Conservation (phyloP, 2,329 filamentous ascomycete species). For the Xylaria sp. region DNA sequence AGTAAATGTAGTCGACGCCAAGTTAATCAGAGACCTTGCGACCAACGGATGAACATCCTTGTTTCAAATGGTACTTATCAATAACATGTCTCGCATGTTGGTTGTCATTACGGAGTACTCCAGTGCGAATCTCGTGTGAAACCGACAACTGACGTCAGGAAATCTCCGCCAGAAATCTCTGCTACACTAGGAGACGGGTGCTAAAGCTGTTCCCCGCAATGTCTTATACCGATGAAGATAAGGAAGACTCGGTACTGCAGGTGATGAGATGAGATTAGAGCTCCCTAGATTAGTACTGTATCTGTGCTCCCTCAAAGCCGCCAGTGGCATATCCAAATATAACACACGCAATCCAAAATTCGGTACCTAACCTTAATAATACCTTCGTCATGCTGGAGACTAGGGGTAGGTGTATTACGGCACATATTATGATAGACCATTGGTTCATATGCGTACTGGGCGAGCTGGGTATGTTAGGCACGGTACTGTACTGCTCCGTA, state of each 20-base stretch:
- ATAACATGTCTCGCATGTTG: conserved; percentile 4
- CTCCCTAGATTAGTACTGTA: conserved; percentile 26
- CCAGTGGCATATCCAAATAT: background rate
- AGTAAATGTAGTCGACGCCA: conserved; percentile 1
- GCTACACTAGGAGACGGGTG: conserved; percentile 11
- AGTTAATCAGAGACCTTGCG: conserved; percentile 11
- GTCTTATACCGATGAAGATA: conserved; percentile 26
- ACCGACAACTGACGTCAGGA: conserved; percentile 28
- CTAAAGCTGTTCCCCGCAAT: conserved; percentile 27
- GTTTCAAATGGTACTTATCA: background rate
- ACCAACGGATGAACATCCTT: conserved; percentile 20
- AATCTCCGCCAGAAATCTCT: conserved; percentile 16
- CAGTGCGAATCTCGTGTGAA: background rate
- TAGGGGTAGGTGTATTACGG: background rate
- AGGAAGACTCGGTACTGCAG: conserved; percentile 16
- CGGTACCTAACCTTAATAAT: conserved; percentile 4
- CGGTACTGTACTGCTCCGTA: background rate
- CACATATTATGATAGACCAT: background rate
- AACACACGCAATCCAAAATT: no score
- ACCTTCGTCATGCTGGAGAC: conserved; percentile 3
- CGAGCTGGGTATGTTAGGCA: no score
- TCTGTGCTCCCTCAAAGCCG: conserved; percentile 8
- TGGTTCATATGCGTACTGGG: no score
- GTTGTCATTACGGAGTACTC: background rate
- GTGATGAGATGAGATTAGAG: conserved; percentile 24